Evolutionary conservation across 2,329 filamentous ascomycete genomes (phyloP), one percentile per base, ranked within the genome.

Genomic region (Ceratocystis destructans): DNA sequence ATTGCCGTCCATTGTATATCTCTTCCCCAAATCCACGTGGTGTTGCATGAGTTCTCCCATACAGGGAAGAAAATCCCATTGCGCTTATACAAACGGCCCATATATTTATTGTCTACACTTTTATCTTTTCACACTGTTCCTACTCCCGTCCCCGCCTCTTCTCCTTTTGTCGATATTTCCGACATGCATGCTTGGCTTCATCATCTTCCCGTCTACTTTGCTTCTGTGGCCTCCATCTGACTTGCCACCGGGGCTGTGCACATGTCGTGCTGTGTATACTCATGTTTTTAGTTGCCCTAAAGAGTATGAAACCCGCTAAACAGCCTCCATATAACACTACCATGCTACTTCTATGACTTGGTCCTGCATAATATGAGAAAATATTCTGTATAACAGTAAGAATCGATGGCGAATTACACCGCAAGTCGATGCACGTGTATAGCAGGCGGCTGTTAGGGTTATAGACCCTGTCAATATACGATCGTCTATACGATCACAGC

Each of bases 221-320:
- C 28, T 25, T 28, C 15, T 33, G 22, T 25, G 46, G n/a, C 28
- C 31, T 57, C 22, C 7, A 57, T 57, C 53, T 31, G 5, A 31
- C 12, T 31, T 28, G 53, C 28, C 53, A 57, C 53, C 15, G 53
- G 28, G 53, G 53, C 53, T 57, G 53, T 57, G 53, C 53, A 57
- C 50, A 57, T 33, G 53, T 31, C 22, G 48, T 50, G n/a, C 22
- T 50, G 20, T 50, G 20, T n/a, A 20, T 50, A 22, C 17, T 50
- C 48, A 25, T 50, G 48, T 25, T 22, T 25, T 7, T 50, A 50
- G 48, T 12, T n/a, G 8, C 37, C 20, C 48, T 22, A 50, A 50
- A 50, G 5, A 5, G n/a, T 7, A 20, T 50, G 48, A 10, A 50
- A 12, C 20, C 46, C 20, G 48, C 48, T 50, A 20, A 50, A 50